A percentile compares a stretch with the other conserved stretches of the same genome.
phyloP scores from a whole-genome alignment of 1,139 yeast genomes.

The Hanseniaspora sp. region DNA sequence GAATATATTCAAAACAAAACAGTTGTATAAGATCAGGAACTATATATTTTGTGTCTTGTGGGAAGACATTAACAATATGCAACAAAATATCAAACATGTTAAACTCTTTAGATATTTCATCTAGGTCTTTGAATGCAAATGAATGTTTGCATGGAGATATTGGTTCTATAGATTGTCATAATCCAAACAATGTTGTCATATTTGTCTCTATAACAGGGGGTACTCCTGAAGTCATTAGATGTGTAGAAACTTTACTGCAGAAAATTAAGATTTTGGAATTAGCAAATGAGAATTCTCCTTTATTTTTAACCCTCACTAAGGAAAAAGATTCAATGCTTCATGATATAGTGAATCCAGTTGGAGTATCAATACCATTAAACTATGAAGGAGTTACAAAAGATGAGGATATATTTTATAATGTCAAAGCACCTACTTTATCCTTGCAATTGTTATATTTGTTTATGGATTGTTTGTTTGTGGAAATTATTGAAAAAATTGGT shows the following conservation, averaged over 20 bases:
- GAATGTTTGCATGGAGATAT: constrained; percentile 89
- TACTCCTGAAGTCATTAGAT: constrained; percentile 55
- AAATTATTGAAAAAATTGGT: constrained; percentile 52
- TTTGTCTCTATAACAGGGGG: constrained; percentile 74
- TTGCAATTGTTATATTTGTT: constrained; percentile 66
- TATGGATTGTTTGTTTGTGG: constrained; percentile 69
- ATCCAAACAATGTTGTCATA: constrained; percentile 44
- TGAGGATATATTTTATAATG: constrained; percentile 60
- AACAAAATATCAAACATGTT: constrained; percentile 69
- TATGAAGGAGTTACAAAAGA: constrained; percentile 39
- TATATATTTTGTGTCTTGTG: constrained; percentile 68
- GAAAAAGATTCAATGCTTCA: constrained; percentile 38
- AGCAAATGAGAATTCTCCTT: constrained; percentile 41
- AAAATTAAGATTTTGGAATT: constrained; percentile 38
- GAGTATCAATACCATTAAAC: constrained; percentile 53
- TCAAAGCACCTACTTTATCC: constrained; percentile 81
- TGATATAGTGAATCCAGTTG: constrained; percentile 40
- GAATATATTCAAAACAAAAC: background rate
- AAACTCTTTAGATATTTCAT: constrained; percentile 62
- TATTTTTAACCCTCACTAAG: constrained; percentile 53
- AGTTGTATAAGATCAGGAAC: constrained; percentile 50
- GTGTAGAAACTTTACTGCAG: background rate
- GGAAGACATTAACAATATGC: constrained; percentile 73
- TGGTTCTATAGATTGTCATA: constrained; percentile 46
- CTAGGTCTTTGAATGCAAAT: constrained; percentile 63